Percentiles rank a stretch among this genome's conserved stretches.
These are phyloP conservation scores for Hypoxylon rubiginosum DNA, from an alignment of 2,329 filamentous ascomycete species.

Conservation along the genomic window DNA sequence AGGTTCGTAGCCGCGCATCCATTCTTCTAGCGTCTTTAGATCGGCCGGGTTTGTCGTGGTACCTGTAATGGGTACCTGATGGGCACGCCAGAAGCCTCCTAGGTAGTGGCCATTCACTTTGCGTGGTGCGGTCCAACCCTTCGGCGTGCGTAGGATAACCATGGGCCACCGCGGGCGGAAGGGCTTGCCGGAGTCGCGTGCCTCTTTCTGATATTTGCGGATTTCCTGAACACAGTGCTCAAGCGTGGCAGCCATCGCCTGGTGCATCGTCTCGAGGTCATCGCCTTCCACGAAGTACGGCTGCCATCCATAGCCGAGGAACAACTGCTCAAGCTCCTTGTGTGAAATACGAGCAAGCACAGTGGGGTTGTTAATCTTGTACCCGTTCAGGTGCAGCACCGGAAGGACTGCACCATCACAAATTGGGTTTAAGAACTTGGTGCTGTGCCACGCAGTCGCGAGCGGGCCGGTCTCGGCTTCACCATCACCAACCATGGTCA, in stretches of 20 bases:
- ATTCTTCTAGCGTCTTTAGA: constrained; percentile 77
- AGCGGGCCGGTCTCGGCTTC: constrained; percentile 86
- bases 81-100: constrained; percentile 82
- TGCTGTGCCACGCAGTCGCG: constrained; percentile 85
- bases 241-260: constrained; percentile 83
- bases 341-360: constrained; percentile 80
- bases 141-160: constrained; percentile 81
- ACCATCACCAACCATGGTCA: constrained; percentile 85
- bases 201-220: constrained; percentile 75
- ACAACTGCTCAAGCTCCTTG: constrained; percentile 77
- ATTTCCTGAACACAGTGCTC: constrained; percentile 81
- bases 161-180: constrained; percentile 83
- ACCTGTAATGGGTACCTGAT: constrained; percentile 82
- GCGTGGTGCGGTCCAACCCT: constrained; percentile 83
- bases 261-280: constrained; percentile 81
- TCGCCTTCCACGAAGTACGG: constrained; percentile 85
- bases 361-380: constrained; percentile 88
- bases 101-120: constrained; percentile 78
- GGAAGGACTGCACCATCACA: constrained; percentile 83
- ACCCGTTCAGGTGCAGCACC: constrained; percentile 83
- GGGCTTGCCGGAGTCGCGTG: constrained; percentile 76
- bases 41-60: constrained; percentile 75
- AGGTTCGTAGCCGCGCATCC: constrained; percentile 83
- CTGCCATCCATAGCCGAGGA: constrained; percentile 81
- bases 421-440: constrained; percentile 84